phyloP scores from a whole-genome alignment of 2,329 filamentous ascomycete species.

The Pseudogymnoascus sp. region DNA sequence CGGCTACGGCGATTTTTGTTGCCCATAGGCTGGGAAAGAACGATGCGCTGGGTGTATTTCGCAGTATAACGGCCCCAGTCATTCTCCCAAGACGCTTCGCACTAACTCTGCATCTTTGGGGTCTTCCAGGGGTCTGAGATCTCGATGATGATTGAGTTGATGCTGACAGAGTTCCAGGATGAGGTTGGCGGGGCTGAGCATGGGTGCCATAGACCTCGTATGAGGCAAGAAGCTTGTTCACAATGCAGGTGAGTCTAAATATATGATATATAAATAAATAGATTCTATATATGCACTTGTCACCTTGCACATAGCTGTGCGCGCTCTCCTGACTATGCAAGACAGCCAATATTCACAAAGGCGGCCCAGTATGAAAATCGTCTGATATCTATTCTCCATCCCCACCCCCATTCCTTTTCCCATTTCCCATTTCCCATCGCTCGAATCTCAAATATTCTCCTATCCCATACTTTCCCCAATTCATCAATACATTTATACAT shows the following conservation, averaged over 20 bases:
- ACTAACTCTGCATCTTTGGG: neutral
- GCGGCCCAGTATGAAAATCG: neutral
- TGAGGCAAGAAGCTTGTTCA: neutral
- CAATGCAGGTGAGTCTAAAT: neutral
- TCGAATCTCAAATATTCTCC: neutral
- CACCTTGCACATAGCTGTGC: neutral
- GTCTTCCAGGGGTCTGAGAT: neutral
- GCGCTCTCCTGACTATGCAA: neutral
- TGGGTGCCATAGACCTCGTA: neutral
- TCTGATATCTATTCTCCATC: neutral
- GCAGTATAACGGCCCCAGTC: neutral
- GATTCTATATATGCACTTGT: neutral
- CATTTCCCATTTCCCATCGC: neutral
- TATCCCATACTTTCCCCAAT: neutral
- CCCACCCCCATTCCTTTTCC: neutral
- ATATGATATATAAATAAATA: neutral
- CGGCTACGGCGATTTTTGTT: neutral
- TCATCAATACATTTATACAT: neutral
- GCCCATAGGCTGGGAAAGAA: neutral
- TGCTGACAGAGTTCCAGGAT: neutral
- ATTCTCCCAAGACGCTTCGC: neutral
- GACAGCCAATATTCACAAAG: slow-evolving; percentile 1
- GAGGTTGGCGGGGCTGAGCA: neutral
- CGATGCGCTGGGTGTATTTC: neutral
- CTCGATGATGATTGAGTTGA: neutral